phyloP scores from a whole-genome alignment of 106 monocot species.

The Dactylorhiza incarnata region DNA sequence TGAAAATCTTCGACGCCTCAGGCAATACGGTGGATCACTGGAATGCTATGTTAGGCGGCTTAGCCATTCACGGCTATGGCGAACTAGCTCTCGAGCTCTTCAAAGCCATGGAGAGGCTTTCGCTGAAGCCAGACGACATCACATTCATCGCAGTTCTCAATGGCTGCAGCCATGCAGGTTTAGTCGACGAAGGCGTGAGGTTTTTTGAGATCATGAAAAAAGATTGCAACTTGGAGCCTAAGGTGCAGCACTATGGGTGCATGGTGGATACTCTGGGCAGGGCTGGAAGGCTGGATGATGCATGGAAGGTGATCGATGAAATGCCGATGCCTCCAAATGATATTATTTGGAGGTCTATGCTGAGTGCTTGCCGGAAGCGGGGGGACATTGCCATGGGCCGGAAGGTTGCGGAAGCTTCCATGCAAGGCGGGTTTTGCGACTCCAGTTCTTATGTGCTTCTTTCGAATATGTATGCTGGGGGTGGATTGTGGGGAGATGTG shows the following conservation, averaged over 20 bases:
- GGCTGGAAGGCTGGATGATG: slow-evolving; percentile 46
- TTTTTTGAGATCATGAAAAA: slow-evolving; percentile 36
- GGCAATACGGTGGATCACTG: slow-evolving; percentile 37
- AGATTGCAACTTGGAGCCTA: slow-evolving; percentile 25
- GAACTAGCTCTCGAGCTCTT: slow-evolving; percentile 34
- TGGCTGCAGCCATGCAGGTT: slow-evolving; percentile 59
- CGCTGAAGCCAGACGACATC: slow-evolving; percentile 39
- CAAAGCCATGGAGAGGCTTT: slow-evolving; percentile 19
- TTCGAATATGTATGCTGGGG: slow-evolving; percentile 37
- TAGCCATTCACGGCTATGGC: slow-evolving; percentile 43
- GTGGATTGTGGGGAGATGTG: slow-evolving; percentile 41
- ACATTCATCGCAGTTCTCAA: slow-evolving; percentile 51
- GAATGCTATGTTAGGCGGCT: slow-evolving; percentile 53
- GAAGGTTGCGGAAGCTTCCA: slow-evolving; percentile 10
- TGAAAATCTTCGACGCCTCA: slow-evolving; percentile 31
- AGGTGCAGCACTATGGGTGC: slow-evolving; percentile 65
- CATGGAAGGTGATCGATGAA: slow-evolving; percentile 25
- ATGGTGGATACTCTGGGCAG: slow-evolving; percentile 55
- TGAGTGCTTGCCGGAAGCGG: slow-evolving; percentile 46
- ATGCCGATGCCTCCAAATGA: slow-evolving; percentile 55
- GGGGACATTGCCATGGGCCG: slow-evolving; percentile 28
- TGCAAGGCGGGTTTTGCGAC: slow-evolving; percentile 9
- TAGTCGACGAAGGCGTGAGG: slow-evolving; percentile 38
- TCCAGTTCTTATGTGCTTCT: slow-evolving; percentile 38
- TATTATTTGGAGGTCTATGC: slow-evolving; percentile 40